A percentile compares a stretch with the other conserved stretches of the same genome.
phyloP scores from a whole-genome alignment of 352 stramenopile species.

The Phytopythium oedochilum region DNA sequence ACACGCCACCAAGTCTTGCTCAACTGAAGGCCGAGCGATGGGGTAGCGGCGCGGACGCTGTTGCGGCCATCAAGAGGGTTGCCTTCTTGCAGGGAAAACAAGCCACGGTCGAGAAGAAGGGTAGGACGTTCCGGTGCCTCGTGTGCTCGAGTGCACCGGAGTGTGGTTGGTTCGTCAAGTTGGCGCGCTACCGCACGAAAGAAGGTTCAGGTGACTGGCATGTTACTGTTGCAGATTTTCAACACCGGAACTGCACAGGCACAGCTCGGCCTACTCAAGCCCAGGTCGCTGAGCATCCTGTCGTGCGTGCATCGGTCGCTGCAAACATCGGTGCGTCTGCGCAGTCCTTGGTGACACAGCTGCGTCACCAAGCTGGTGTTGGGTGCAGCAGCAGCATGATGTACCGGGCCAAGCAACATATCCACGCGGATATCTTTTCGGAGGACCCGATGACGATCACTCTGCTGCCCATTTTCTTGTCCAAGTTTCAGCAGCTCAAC shows the following conservation, averaged over 20 bases:
- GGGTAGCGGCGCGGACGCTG: background rate
- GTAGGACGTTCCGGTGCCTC: background rate
- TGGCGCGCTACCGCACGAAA: conserved; percentile 2
- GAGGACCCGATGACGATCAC: conserved; percentile 3
- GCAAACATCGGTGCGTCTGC: background rate
- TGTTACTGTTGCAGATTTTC: conserved; percentile 3
- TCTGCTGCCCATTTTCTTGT: conserved; percentile 7
- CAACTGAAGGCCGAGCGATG: background rate
- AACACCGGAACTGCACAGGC: conserved; percentile 7
- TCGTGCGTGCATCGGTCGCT: too few species aligned
- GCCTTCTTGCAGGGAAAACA: background rate
- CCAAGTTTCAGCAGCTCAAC: conserved; percentile 2
- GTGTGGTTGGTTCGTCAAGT: conserved; percentile 9
- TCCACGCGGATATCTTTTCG: conserved; percentile 1
- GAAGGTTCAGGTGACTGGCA: conserved; percentile 4
- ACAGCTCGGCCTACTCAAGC: conserved; percentile 1
- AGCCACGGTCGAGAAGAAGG: background rate
- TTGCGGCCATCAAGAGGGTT: background rate
- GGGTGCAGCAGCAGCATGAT: conserved; percentile 1
- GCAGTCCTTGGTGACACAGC: conserved; percentile 6
- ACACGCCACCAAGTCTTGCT: background rate
- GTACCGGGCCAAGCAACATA: conserved; percentile 1
- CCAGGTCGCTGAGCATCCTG: conserved; percentile 1
- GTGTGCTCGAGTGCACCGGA: background rate
- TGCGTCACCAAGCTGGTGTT: background rate